Percentiles rank a stretch among this genome's conserved stretches.
phyloP scores from a whole-genome alignment of 2,329 filamentous ascomycete species.

The Claviceps spartinae region DNA sequence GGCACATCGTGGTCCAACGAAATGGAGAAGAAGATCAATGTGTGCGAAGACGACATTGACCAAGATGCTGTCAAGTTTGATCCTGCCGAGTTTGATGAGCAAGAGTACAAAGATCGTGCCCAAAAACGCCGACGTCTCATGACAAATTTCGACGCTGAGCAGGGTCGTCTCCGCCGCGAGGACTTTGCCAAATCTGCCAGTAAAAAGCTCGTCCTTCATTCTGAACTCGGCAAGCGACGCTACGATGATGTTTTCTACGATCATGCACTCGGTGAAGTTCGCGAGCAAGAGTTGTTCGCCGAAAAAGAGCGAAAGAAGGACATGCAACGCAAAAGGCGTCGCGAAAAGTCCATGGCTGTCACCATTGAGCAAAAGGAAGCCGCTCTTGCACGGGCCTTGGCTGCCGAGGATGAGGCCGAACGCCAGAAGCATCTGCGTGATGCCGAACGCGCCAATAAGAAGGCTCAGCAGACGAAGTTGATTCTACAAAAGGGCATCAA shows the following conservation, averaged over 20 bases:
- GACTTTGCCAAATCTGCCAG: slow-evolving; percentile 46
- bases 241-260: slow-evolving; percentile 68
- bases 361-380: slow-evolving; percentile 84
- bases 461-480: slow-evolving; percentile 79
- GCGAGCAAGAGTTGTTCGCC: slow-evolving; percentile 76
- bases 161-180: slow-evolving; percentile 46
- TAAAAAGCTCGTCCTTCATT: slow-evolving; percentile 53
- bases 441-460: slow-evolving; percentile 82
- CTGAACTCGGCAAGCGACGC: slow-evolving; percentile 57
- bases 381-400: slow-evolving; percentile 62
- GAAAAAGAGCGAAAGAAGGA: slow-evolving; percentile 99
- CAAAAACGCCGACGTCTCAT: slow-evolving; percentile 59
- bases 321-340: slow-evolving; percentile 92
- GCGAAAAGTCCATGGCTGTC: slow-evolving; percentile 90
- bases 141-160: slow-evolving; percentile 45
- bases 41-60: slow-evolving; percentile 28
- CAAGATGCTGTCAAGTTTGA: slow-evolving; percentile 32
- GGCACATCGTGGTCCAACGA: slow-evolving; percentile 43
- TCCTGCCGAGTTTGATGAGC: slow-evolving; percentile 27
- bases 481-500: slow-evolving; percentile 78
- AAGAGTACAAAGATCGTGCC: slow-evolving; percentile 38
- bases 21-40: slow-evolving; percentile 28
- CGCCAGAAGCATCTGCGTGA: slow-evolving; percentile 69
- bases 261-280: slow-evolving; percentile 72
- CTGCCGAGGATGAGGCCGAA: slow-evolving; percentile 71